These are phyloP conservation scores for Fraxinus excelsior DNA, from an alignment of 257 asterid species.

Conservation along the genomic window DNA sequence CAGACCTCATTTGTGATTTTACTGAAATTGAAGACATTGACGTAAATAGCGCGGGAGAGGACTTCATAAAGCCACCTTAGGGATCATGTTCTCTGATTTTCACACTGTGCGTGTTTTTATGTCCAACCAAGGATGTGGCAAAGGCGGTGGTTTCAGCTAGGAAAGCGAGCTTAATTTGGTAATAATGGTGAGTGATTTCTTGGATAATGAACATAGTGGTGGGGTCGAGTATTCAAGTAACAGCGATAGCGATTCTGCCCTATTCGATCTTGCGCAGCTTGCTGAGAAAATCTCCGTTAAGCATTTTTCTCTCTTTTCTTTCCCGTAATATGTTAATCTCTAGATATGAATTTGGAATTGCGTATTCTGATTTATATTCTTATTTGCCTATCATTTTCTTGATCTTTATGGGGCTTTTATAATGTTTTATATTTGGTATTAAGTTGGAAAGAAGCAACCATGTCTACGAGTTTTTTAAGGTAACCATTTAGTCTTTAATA, in stretches of 20 bases:
- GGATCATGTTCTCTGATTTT: too few species aligned
- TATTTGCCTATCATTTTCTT: neutral
- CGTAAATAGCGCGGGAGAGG: too few species aligned
- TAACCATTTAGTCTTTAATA: conserved; percentile 27
- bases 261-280: conserved; percentile 57
- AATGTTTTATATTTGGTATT: neutral
- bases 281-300: conserved; percentile 65
- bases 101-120: too few species aligned
- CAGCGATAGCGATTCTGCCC: conserved; percentile 75
- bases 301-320: conserved; percentile 25
- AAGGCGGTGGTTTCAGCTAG: conserved; percentile 50
- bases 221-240: conserved; percentile 59
- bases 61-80: too few species aligned
- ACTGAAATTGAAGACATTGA: too few species aligned
- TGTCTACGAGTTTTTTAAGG: conserved; percentile 94
- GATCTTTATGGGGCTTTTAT: neutral
- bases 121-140: too few species aligned
- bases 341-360: neutral
- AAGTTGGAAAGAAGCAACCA: conserved; percentile 38
- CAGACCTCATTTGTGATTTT: too few species aligned
- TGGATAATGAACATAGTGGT: conserved; percentile 68
- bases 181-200: conserved; percentile 72
- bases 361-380: neutral
- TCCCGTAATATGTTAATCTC: neutral
- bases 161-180: conserved; percentile 83